Evolutionary conservation across 1,284 basidiomycete species (phyloP), one percentile per base, ranked within the genome.

Genomic region (Naganishia sp.): DNA sequence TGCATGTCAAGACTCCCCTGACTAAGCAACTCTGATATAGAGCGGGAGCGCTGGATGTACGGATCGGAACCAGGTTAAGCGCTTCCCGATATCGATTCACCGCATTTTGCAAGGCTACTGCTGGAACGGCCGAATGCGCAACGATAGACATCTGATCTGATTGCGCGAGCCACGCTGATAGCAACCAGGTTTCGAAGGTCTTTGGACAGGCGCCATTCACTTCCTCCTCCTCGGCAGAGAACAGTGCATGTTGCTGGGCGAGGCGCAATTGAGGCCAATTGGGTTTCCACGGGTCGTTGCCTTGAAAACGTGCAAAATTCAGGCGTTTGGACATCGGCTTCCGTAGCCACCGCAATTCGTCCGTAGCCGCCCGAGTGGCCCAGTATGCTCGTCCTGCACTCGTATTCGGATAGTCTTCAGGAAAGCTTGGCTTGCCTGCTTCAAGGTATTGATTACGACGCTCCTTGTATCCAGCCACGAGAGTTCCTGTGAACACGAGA

Each of bases 301-400:
- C 87, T 3, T 86, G 87, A 48, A 92, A 72, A 68, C 86, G 86
- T 16, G 81, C 81, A 72, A 84, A 94, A 72, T 89, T 90, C 2
- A 85, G 81, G 59, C 90, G 83, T 79, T 95, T 96, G 0, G 90
- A 91, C 10, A 89, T 88, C 6, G 94, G 93, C 65, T 87, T 91
- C 61, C 87, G 80, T 43, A 85, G 83, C 92, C 92, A 95, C n/a
- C 81, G 80, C 23, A 77, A 82, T 64, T 81, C 80, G 49, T 74
- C 88, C 65, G 85, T 81, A 2, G 74, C 74, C 42, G 81, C 87
- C 25, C 82, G 79, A 21, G 82, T 77, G 1, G 76, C 73, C 48
- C 84, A 83, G 75, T 84, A 85, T 0, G 75, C 72, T 3, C 82
- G 78, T 65, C 87, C 88, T 0, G 86, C 83, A 11, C 73, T 69